These are phyloP conservation scores for Citrullus colocynthis DNA, from an alignment of 306 rosid species.

Conservation along the genomic window DNA sequence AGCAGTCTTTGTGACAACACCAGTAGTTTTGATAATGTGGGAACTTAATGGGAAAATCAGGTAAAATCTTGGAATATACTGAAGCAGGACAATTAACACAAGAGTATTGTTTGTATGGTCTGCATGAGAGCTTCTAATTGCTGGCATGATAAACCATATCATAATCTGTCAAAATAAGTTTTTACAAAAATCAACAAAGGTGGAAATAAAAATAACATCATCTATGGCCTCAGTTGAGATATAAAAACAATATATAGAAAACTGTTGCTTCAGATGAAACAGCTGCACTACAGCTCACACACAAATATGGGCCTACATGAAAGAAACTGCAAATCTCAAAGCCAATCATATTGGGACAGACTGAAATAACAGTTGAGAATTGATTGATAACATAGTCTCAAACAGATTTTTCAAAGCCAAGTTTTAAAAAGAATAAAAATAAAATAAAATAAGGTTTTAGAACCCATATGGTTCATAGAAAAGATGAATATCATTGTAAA, in stretches of 20 bases:
- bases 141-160: slow-evolving; percentile 82
- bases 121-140: slow-evolving; percentile 57
- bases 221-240: neutral
- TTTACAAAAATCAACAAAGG: neutral
- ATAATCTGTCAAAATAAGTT: slow-evolving; percentile 47
- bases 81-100: slow-evolving; percentile 69
- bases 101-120: slow-evolving; percentile 71
- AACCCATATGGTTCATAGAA: no score
- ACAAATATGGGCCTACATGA: neutral
- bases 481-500: no score
- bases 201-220: neutral
- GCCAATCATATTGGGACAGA: neutral
- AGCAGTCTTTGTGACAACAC: slow-evolving; percentile 79
- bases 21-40: slow-evolving; percentile 83
- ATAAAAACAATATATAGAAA: neutral
- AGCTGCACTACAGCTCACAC: neutral
- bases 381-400: neutral
- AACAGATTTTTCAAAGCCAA: neutral
- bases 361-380: neutral
- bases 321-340: neutral
- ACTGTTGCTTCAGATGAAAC: neutral
- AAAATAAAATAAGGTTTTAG: no score
- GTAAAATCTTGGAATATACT: slow-evolving; percentile 72
- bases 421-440: no score
- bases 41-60: slow-evolving; percentile 76